Evolutionary conservation across 208 protist genomes (phyloP), one percentile per base, ranked within the genome.

Genomic region (Trypanosoma lewisi): DNA sequence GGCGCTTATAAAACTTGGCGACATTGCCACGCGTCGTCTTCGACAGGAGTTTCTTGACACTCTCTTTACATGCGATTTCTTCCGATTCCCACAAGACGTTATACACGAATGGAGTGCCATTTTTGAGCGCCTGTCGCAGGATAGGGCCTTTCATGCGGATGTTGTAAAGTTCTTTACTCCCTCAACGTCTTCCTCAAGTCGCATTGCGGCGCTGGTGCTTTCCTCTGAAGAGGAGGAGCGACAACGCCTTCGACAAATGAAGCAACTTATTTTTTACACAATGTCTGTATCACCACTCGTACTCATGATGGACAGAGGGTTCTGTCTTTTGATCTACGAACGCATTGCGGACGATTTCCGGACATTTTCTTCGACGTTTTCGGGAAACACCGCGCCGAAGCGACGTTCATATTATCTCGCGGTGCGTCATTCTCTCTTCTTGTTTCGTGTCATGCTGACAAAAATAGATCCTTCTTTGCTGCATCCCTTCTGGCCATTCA

Each of bases 361-460:
- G 17, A 27, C 59, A 23, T 80, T 82, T 47, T 63, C 76, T 17
- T 57, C 52, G 1, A 25, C 2, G 14, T 4, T 16, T 5, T 57
- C 34, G 1, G 34, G 14, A 12, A 57, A 28, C 28, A 28, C 52
- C 31, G 14, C 2, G 12, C 8, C 1, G 30, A 48, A 48, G n/a
- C 11, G 2, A 4, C 23, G 37, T 19, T 59, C 36, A 8, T 21
- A 30, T 30, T 59, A 48, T 48, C 54, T n/a, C n/a, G n/a, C 33
- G 17, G 53, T 78, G 58, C 70, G 75, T 2, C 59, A 78, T 3
- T 64, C 76, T 14, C 52, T 89, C 16, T 69, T 87, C 37, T 59
- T 89, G 16, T 88, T 89, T 39, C 79, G 85, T 34, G 79, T 84
- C 2, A 42, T 92, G n/a, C 50, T 92, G 36, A 56, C 73, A 42